Percentiles rank a stretch among this genome's conserved stretches.
Evolutionary conservation across 192 early-diverging fungal species (phyloP).

Genomic region (Geosiphon pyriformis): DNA sequence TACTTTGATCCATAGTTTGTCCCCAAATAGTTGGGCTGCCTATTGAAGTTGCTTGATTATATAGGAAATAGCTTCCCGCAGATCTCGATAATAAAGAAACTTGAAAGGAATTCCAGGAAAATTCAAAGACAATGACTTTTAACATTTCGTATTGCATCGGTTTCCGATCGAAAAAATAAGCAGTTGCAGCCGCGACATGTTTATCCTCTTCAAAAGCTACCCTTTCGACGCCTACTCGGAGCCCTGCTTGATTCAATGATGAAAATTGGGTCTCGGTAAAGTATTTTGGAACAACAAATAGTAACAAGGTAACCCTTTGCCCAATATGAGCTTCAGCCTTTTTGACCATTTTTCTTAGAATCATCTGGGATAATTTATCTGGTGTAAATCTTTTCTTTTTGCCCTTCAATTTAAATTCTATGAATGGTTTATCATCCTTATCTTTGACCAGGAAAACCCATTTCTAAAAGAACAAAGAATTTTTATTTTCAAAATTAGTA

Average conservation of each 20-base stretch:
- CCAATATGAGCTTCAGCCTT: constrained; percentile 76
- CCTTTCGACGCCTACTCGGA: constrained; percentile 76
- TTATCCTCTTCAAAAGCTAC: constrained; percentile 89
- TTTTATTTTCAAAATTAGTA: constrained; percentile 83
- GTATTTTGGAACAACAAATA: constrained; percentile 93
- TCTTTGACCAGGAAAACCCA: constrained; percentile 77
- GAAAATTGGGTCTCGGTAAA: constrained; percentile 87
- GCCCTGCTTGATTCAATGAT: constrained; percentile 87
- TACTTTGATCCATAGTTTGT: constrained; percentile 75
- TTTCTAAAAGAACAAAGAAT: too few relatives aligned
- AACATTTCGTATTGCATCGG: constrained; percentile 67
- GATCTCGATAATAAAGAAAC: constrained; percentile 74
- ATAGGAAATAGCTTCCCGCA: constrained; percentile 73
- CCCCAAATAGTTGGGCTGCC: constrained; percentile 83
- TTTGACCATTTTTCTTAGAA: constrained; percentile 86
- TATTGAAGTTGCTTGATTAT: constrained; percentile 71
- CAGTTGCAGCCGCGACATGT: constrained; percentile 83
- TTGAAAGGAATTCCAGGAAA: constrained; percentile 84
- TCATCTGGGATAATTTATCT: constrained; percentile 96
- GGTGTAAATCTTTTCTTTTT: constrained; percentile 76
- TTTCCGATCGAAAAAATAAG: constrained; percentile 83
- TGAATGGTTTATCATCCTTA: constrained; percentile 63
- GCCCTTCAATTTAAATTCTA: constrained; percentile 80
- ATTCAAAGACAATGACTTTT: constrained; percentile 75
- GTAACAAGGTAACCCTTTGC: constrained; percentile 79